phyloP scores from a whole-genome alignment of 2,329 filamentous ascomycete genomes.

The Fusarium sp. region DNA sequence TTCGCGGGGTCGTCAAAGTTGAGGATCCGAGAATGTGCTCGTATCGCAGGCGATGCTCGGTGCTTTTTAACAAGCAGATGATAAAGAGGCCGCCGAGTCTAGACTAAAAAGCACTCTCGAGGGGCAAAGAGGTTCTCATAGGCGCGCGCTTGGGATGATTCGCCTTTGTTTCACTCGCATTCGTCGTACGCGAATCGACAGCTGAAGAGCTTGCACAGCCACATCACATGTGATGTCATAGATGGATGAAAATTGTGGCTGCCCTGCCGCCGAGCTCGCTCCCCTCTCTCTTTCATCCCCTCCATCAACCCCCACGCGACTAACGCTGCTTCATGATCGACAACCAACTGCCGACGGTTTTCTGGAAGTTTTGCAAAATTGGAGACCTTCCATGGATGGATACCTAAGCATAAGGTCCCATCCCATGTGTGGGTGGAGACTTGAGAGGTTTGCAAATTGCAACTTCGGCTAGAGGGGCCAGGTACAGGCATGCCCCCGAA shows the following conservation, averaged over 20 bases:
- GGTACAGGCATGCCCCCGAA: background rate
- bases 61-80: slow-evolving; percentile 19
- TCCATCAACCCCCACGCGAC: slow-evolving; percentile 27
- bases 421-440: slow-evolving; percentile 4
- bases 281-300: slow-evolving; percentile 17
- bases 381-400: slow-evolving; percentile 8
- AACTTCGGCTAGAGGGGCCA: slow-evolving; percentile 10
- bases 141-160: slow-evolving; percentile 40
- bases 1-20: background rate
- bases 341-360: slow-evolving; percentile 22
- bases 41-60: background rate
- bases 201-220: slow-evolving; percentile 44
- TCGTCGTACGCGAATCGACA: slow-evolving; percentile 20
- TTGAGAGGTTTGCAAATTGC: slow-evolving; percentile 2
- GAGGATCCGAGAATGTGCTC: background rate
- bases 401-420: background rate
- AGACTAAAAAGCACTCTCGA: background rate
- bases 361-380: slow-evolving; percentile 18
- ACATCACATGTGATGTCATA: slow-evolving; percentile 49
- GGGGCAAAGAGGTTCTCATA: slow-evolving; percentile 25
- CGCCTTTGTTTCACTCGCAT: slow-evolving; percentile 35
- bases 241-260: slow-evolving; percentile 6
- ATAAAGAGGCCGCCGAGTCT: slow-evolving; percentile 35
- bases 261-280: slow-evolving; percentile 8
- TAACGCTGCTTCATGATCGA: slow-evolving; percentile 27